A percentile compares a stretch with the other conserved stretches of the same genome.
Evolutionary conservation across 805 yeast genomes (phyloP).

Genomic region (Kazachstania bromeliacearum): DNA sequence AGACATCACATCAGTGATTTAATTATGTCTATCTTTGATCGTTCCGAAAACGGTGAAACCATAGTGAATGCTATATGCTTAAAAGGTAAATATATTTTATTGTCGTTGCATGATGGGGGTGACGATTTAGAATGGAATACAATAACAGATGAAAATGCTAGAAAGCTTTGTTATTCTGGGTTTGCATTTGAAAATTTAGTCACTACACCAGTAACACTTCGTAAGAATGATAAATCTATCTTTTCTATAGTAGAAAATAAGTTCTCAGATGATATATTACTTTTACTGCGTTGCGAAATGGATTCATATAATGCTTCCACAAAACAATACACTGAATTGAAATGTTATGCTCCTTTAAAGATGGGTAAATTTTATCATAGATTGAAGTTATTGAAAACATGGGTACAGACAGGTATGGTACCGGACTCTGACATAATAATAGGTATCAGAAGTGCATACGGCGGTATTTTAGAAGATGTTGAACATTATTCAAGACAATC

Average conservation of each 20-base stretch:
- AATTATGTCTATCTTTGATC: conserved; percentile 18
- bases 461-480: conserved; percentile 20
- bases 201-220: conserved; percentile 1
- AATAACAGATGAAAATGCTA: not conserved
- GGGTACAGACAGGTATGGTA: conserved; percentile 25
- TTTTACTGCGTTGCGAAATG: conserved; percentile 28
- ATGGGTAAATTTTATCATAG: conserved; percentile 19
- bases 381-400: conserved; percentile 25
- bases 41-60: conserved; percentile 7
- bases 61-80: conserved; percentile 10
- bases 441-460: conserved; percentile 22
- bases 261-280: conserved; percentile 10
- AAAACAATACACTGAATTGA: conserved; percentile 22
- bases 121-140: not conserved
- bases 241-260: conserved; percentile 22
- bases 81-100: conserved; percentile 13
- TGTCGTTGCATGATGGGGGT: conserved; percentile 15
- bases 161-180: conserved; percentile 17
- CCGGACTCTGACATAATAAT: conserved; percentile 24
- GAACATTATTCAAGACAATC: conserved; percentile 15
- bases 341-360: conserved; percentile 21
- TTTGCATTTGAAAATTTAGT: conserved; percentile 25
- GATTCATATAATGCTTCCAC: conserved; percentile 20
- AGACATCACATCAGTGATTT: conserved; percentile 26
- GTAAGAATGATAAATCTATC: not conserved